Evolutionary conservation across 1,284 basidiomycete genomes (phyloP).

Genomic region (Ceratobasidium sp.): DNA sequence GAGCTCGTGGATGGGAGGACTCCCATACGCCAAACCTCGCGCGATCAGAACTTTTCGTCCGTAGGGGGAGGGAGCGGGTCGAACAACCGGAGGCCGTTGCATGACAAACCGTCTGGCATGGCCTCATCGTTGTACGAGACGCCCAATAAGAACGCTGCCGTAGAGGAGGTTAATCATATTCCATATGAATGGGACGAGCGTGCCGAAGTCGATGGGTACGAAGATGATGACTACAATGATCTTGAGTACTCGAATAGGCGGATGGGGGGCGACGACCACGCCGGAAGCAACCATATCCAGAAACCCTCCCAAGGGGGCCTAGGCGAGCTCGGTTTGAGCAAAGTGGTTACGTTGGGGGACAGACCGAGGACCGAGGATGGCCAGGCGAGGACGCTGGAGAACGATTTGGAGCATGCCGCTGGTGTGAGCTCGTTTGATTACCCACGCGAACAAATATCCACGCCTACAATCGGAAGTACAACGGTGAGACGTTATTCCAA

Average conservation of each 20-base stretch:
- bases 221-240: constrained; percentile 62
- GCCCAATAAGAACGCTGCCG: constrained; percentile 91
- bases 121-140: constrained; percentile 65
- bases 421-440: too few species aligned
- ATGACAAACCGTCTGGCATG: constrained; percentile 60
- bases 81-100: constrained; percentile 62
- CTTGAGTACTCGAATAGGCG: constrained; percentile 28
- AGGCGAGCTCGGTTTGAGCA: constrained; percentile 60
- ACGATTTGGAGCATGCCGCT: too few species aligned
- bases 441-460: too few species aligned
- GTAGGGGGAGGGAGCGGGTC: constrained; percentile 68
- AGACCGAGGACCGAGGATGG: constrained; percentile 51
- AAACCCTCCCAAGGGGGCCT: constrained; percentile 88
- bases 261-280: constrained; percentile 13
- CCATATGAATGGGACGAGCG: constrained; percentile 85
- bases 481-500: background rate
- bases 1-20: constrained; percentile 41
- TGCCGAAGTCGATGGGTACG: too few species aligned
- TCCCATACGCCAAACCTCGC: constrained; percentile 29
- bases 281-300: constrained; percentile 75
- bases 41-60: constrained; percentile 42
- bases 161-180: constrained; percentile 95
- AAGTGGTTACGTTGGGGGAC: constrained; percentile 75
- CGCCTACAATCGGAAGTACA: background rate
- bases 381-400: constrained; percentile 70